Conservation (phyloP, 139 green algal species). For the Edaphochlamys debaryana region DNA sequence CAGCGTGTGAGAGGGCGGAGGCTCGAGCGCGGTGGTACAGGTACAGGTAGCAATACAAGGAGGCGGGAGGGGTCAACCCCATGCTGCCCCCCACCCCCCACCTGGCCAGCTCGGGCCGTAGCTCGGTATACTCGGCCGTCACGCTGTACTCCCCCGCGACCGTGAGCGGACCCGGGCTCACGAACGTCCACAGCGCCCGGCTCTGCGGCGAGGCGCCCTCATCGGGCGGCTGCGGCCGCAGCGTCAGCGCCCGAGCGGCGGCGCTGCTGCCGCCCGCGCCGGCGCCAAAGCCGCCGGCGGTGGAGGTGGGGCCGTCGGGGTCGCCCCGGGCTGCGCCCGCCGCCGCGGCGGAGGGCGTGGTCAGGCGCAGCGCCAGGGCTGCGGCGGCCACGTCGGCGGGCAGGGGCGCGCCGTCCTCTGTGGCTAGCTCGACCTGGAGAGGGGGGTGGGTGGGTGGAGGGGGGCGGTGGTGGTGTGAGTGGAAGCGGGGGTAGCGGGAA, state of each 20-base stretch:
- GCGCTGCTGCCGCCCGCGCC: slow-evolving; percentile 26
- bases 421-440: slow-evolving; percentile 43
- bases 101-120: slow-evolving; percentile 56
- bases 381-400: slow-evolving; percentile 34
- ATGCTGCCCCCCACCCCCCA: no score
- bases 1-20: no score
- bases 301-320: background rate
- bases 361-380: slow-evolving; percentile 51
- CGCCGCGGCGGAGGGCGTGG: slow-evolving; percentile 14
- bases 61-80: no score
- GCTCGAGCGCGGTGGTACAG: no score
- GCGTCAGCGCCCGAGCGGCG: background rate
- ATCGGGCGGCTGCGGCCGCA: slow-evolving; percentile 20
- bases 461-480: no score
- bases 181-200: slow-evolving; percentile 11
- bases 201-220: background rate
- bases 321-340: slow-evolving; percentile 26
- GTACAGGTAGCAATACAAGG: no score
- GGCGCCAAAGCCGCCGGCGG: background rate
- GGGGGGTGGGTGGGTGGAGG: no score
- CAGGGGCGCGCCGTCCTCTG: slow-evolving; percentile 62
- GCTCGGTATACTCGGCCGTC: slow-evolving; percentile 65
- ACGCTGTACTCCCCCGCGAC: slow-evolving; percentile 54
- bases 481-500: no score
- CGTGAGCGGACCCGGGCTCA: slow-evolving; percentile 26